These are phyloP conservation scores for Stephanocyclus meneghinianus DNA, from an alignment of 352 stramenopile species.

Conservation along the genomic window DNA sequence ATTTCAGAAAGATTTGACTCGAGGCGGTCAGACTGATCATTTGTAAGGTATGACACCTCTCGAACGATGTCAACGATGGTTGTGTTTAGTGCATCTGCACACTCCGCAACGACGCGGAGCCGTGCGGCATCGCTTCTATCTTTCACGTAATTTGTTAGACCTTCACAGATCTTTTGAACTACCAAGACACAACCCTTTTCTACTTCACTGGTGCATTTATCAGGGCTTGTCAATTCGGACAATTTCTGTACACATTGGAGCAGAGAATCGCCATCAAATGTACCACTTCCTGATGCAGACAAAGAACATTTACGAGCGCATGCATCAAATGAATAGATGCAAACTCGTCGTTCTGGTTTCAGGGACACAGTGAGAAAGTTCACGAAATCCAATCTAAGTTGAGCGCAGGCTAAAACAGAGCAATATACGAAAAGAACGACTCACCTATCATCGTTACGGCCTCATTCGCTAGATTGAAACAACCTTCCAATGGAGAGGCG, in stretches of 20 bases:
- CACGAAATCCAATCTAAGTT: not conserved
- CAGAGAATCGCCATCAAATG: constrained; percentile 79
- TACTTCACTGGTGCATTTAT: constrained; percentile 76
- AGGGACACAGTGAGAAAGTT: not conserved
- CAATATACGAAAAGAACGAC: not conserved
- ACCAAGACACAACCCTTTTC: constrained; percentile 82
- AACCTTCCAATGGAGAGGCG: constrained; percentile 65
- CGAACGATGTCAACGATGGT: constrained; percentile 72
- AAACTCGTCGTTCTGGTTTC: constrained; percentile 64
- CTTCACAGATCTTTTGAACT: constrained; percentile 76
- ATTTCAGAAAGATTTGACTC: constrained; percentile 73
- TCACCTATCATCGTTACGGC: constrained; percentile 68
- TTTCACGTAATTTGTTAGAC: constrained; percentile 76
- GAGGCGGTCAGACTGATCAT: constrained; percentile 59
- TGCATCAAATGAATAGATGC: constrained; percentile 82
- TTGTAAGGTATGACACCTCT: constrained; percentile 73
- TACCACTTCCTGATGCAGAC: constrained; percentile 71
- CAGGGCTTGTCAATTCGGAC: constrained; percentile 69
- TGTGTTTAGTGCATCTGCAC: constrained; percentile 71
- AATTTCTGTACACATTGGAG: constrained; percentile 72
- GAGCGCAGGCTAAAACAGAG: too few species aligned
- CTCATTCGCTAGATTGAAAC: constrained; percentile 60
- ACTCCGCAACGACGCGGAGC: constrained; percentile 78
- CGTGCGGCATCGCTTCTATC: constrained; percentile 74
- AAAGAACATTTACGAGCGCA: constrained; percentile 68